phyloP scores from a whole-genome alignment of 139 green algal species.

The Chlamydomonas schloesseri region DNA sequence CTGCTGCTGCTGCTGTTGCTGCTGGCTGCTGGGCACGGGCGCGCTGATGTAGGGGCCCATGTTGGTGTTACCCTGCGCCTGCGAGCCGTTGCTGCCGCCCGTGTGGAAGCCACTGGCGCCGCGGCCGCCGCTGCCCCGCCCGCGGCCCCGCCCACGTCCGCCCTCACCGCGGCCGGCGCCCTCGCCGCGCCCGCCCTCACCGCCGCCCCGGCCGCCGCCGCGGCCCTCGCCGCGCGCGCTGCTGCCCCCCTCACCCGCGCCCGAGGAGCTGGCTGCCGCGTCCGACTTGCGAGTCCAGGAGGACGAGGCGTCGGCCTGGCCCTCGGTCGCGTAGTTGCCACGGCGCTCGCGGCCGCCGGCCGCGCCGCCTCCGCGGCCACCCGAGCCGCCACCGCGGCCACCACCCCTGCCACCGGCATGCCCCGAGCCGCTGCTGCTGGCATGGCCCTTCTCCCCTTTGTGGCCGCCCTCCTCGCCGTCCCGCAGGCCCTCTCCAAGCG shows the following conservation, averaged over 20 bases:
- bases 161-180: slow-evolving; percentile 1
- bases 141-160: slow-evolving; percentile 5
- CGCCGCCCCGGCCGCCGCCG: not conserved
- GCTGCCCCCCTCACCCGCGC: slow-evolving; percentile 15
- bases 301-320: slow-evolving; percentile 1
- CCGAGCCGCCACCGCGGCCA: slow-evolving; percentile 11
- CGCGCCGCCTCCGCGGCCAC: not conserved
- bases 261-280: not conserved
- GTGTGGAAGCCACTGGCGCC: slow-evolving; percentile 33
- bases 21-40: slow-evolving; percentile 7
- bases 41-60: slow-evolving; percentile 48
- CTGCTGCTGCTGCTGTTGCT: not conserved
- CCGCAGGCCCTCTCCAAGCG: slow-evolving; percentile 46
- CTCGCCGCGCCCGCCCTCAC: slow-evolving; percentile 1
- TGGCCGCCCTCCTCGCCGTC: slow-evolving; percentile 10
- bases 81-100: slow-evolving; percentile 2
- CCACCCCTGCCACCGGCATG: not conserved
- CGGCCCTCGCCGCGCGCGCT: not conserved
- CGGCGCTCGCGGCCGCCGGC: not conserved
- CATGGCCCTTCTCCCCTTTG: slow-evolving; percentile 13
- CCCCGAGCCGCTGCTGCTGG: slow-evolving; percentile 6
- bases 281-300: slow-evolving; percentile 38
- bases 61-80: slow-evolving; percentile 23
- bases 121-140: slow-evolving; percentile 26
- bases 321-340: not conserved